A percentile compares a stretch with the other conserved stretches of the same genome.
Evolutionary conservation across 208 protist species (phyloP).

Genomic region (Wallacemonas sp.): DNA sequence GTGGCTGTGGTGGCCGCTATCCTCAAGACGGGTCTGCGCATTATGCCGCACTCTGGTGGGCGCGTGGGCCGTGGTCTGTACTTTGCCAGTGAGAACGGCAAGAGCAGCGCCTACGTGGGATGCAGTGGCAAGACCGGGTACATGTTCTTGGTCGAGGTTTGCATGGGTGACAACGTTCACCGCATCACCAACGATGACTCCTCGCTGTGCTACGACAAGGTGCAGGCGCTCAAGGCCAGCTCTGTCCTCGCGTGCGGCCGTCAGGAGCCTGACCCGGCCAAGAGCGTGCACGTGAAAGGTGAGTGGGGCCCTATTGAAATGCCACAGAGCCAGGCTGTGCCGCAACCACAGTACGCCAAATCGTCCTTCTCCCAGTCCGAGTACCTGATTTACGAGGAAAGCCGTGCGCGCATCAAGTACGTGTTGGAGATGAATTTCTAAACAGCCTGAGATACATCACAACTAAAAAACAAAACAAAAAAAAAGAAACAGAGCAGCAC

Average conservation of each 20-base stretch:
- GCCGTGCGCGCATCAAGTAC: constrained; percentile 29
- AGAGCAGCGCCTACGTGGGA: constrained; percentile 22
- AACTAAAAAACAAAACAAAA: constrained; percentile 19
- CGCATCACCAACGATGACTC: constrained; percentile 21
- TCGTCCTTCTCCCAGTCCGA: constrained; percentile 25
- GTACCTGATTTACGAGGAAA: constrained; percentile 30
- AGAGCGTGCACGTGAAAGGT: constrained; percentile 9
- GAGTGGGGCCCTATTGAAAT: constrained; percentile 17
- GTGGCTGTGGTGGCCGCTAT: constrained; percentile 27
- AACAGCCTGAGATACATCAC: too few relatives aligned
- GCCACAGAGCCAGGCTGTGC: constrained; percentile 17
- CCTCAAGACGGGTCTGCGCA: constrained; percentile 30
- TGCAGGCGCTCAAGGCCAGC: constrained; percentile 12
- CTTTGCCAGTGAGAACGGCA: constrained; percentile 35
- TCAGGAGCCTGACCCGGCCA: constrained; percentile 17
- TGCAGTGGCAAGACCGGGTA: constrained; percentile 15
- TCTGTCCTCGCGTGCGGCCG: constrained; percentile 20
- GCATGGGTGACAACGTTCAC: constrained; percentile 30
- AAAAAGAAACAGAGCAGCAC: constrained; percentile 3
- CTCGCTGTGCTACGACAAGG: constrained; percentile 18
- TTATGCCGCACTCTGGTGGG: constrained; percentile 30
- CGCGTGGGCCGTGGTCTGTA: constrained; percentile 26
- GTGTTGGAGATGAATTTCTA: constrained; percentile 26
- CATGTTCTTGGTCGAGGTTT: constrained; percentile 31
- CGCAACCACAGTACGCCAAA: constrained; percentile 14